Evolutionary conservation across 306 rosid species (phyloP).

Genomic region (Lathyrus oleraceus): DNA sequence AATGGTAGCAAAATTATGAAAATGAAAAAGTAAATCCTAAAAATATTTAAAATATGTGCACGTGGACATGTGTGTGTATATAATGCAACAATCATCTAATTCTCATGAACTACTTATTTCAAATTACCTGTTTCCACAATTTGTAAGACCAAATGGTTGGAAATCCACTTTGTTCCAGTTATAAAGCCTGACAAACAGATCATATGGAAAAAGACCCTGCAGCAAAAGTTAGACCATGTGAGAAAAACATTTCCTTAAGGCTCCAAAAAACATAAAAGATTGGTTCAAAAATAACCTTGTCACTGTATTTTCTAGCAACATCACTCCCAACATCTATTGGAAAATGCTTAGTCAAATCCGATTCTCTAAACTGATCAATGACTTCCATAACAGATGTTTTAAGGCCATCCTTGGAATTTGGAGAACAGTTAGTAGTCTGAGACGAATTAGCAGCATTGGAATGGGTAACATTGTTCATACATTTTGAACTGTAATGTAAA

Average conservation of each 20-base stretch:
- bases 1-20: slow-evolving; percentile 11
- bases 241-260: slow-evolving; percentile 16
- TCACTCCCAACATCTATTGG: slow-evolving; percentile 47
- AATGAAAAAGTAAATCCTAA: neutral
- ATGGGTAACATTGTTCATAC: slow-evolving; percentile 43
- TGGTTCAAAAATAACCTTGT: slow-evolving; percentile 55
- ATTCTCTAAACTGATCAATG: slow-evolving; percentile 68
- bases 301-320: slow-evolving; percentile 54
- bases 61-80: neutral
- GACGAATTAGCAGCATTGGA: slow-evolving; percentile 47
- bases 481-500: slow-evolving; percentile 38
- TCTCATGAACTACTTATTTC: slow-evolving; percentile 1
- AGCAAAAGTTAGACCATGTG: slow-evolving; percentile 29
- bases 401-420: slow-evolving; percentile 54
- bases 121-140: slow-evolving; percentile 87
- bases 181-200: slow-evolving; percentile 76
- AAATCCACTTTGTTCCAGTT: slow-evolving; percentile 70
- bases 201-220: slow-evolving; percentile 78
- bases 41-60: neutral
- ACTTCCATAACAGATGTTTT: slow-evolving; percentile 61
- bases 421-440: slow-evolving; percentile 43
- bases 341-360: slow-evolving; percentile 52
- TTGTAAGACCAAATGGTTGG: slow-evolving; percentile 75
- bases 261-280: slow-evolving; percentile 1
- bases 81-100: neutral